Conservation (phyloP, 2,329 filamentous ascomycete genomes). For the Metarhizium humberi region DNA sequence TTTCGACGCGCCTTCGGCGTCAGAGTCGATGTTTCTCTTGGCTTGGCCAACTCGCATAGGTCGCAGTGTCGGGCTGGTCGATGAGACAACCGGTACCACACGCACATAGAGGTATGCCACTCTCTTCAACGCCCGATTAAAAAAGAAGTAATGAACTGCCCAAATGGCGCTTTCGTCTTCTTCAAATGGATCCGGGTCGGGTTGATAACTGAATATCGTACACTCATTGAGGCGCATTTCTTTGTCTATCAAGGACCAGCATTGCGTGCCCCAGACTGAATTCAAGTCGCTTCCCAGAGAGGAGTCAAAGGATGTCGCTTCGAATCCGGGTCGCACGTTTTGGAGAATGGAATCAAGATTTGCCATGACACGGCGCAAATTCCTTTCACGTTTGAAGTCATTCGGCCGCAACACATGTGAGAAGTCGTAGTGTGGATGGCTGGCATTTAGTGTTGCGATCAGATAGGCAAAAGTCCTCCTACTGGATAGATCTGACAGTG, state of each 20-base stretch:
- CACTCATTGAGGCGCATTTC: conserved; percentile 91
- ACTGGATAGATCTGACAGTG: conserved; percentile 77
- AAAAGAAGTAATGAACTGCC: conserved; percentile 96
- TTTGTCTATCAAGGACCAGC: conserved; percentile 88
- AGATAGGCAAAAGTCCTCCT: conserved; percentile 91
- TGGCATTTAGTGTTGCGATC: conserved; percentile 93
- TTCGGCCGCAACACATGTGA: conserved; percentile 80
- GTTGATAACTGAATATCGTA: conserved; percentile 80
- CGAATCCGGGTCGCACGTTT: conserved; percentile 65
- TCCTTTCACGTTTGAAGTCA: conserved; percentile 82
- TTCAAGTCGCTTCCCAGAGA: conserved; percentile 36
- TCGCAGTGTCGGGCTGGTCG: conserved; percentile 44
- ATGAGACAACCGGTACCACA: conserved; percentile 69
- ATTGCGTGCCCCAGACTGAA: conserved; percentile 74
- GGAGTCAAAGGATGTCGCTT: conserved; percentile 32
- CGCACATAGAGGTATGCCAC: conserved; percentile 91
- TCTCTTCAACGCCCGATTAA: conserved; percentile 84
- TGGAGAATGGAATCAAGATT: conserved; percentile 80
- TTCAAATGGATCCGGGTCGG: conserved; percentile 82
- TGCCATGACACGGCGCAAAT: conserved; percentile 72
- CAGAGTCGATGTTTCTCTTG: conserved; percentile 18
- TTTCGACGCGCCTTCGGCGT: conserved; percentile 43
- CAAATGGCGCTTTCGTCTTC: conserved; percentile 91
- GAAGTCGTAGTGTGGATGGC: conserved; percentile 88
- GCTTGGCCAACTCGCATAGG: conserved; percentile 21